A percentile compares a stretch with the other conserved stretches of the same genome.
Evolutionary conservation across 306 rosid species (phyloP).

Genomic region (Acacia confusa): DNA sequence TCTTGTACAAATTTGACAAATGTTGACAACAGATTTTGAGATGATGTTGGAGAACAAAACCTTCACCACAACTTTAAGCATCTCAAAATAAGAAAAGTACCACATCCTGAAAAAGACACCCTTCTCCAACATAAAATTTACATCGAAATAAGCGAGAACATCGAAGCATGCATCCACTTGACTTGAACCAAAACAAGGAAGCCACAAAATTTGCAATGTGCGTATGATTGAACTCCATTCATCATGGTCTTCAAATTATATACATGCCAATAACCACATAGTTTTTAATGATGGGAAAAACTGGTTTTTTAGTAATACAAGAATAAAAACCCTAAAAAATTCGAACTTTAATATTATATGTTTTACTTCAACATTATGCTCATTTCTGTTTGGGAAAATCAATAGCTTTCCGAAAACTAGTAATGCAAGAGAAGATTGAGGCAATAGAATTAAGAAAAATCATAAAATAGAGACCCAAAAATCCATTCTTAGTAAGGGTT

Average conservation of each 20-base stretch:
- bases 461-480: neutral
- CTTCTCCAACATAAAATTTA: neutral
- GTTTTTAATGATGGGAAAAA: neutral
- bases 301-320: neutral
- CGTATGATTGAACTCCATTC: neutral
- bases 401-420: neutral
- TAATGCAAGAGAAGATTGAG: neutral
- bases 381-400: neutral
- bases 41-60: neutral
- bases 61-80: constrained; percentile 11
- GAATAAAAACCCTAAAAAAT: neutral
- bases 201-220: neutral
- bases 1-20: constrained; percentile 2
- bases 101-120: neutral
- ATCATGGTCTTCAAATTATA: neutral
- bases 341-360: neutral
- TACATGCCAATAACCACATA: neutral
- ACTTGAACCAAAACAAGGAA: neutral
- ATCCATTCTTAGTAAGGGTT: neutral
- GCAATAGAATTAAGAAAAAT: neutral
- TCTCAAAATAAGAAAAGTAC: neutral
- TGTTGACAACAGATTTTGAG: neutral
- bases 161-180: neutral
- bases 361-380: neutral
- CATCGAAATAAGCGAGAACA: neutral